Evolutionary conservation across 176 grass and related monocot species (phyloP).

Genomic region (Juncus inflexus): DNA sequence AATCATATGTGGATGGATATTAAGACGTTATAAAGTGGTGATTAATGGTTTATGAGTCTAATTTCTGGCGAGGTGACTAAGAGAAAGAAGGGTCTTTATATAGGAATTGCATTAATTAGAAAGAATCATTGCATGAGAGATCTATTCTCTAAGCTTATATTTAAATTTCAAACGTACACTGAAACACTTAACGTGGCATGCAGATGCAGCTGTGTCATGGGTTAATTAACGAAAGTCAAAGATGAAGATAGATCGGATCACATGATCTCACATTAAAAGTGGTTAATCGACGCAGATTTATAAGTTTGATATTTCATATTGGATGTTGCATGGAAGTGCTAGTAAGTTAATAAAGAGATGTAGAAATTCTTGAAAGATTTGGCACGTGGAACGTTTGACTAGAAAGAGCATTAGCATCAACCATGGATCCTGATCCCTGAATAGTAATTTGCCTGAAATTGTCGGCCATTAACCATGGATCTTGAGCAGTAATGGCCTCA

Average conservation of each 20-base stretch:
- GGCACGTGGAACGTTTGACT: conserved; percentile 16
- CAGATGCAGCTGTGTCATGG: neutral
- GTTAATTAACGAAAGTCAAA: conserved; percentile 23
- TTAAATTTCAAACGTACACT: neutral
- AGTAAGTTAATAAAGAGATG: neutral
- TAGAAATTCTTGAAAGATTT: neutral
- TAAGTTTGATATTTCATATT: neutral
- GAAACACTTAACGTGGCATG: neutral
- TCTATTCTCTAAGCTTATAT: too few relatives aligned
- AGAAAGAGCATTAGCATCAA: neutral
- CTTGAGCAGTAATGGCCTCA: too few relatives aligned
- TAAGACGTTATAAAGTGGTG: neutral
- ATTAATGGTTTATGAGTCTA: neutral
- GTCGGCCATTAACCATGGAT: too few relatives aligned
- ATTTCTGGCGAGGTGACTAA: conserved; percentile 1
- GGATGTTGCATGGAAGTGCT: conserved; percentile 7
- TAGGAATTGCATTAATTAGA: neutral
- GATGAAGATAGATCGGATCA: conserved; percentile 22
- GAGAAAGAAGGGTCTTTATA: conserved; percentile 10
- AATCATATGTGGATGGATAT: conserved; percentile 17
- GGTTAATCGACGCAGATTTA: conserved; percentile 8
- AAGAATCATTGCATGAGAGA: neutral
- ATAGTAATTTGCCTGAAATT: too few relatives aligned
- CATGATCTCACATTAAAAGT: neutral
- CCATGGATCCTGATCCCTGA: too few relatives aligned